A percentile compares a stretch with the other conserved stretches of the same genome.
Evolutionary conservation across 768 basidiomycete species (phyloP).

Genomic region (Podaxis rugospora): DNA sequence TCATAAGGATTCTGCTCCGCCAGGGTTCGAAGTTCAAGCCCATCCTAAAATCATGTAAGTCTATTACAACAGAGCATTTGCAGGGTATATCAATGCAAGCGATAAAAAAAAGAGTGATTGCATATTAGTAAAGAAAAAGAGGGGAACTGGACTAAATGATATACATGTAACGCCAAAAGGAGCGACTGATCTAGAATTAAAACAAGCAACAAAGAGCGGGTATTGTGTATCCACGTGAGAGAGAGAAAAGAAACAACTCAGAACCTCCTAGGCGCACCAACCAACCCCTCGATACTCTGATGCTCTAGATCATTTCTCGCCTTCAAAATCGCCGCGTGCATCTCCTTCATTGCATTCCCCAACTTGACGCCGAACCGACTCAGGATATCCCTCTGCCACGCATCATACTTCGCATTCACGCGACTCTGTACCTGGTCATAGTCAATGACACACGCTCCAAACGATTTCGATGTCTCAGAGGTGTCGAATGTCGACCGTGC

Average conservation of each 20-base stretch:
- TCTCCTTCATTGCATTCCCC: constrained; percentile 95
- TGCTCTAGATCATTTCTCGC: constrained; percentile 94
- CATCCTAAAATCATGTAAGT: not conserved
- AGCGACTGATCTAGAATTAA: not conserved
- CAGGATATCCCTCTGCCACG: constrained; percentile 96
- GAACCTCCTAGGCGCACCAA: constrained; percentile 49
- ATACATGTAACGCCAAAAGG: not conserved
- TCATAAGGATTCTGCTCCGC: no score
- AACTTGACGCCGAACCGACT: constrained; percentile 90
- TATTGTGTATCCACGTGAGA: not conserved
- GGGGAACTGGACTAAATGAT: not conserved
- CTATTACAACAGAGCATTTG: not conserved
- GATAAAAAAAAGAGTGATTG: not conserved
- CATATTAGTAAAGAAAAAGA: not conserved
- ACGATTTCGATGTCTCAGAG: constrained; percentile 85
- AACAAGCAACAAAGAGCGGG: not conserved
- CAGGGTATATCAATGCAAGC: not conserved
- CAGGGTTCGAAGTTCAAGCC: no score
- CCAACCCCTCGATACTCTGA: constrained; percentile 90
- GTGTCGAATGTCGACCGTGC: constrained; percentile 96
- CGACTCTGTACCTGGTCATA: constrained; percentile 97
- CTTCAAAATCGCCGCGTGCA: constrained; percentile 89
- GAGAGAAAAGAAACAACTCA: constrained; percentile 23
- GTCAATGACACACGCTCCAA: constrained; percentile 92
- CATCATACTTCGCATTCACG: constrained; percentile 97